Conservation (phyloP, 2,329 filamentous ascomycete genomes). For the Penicillium crustosum region DNA sequence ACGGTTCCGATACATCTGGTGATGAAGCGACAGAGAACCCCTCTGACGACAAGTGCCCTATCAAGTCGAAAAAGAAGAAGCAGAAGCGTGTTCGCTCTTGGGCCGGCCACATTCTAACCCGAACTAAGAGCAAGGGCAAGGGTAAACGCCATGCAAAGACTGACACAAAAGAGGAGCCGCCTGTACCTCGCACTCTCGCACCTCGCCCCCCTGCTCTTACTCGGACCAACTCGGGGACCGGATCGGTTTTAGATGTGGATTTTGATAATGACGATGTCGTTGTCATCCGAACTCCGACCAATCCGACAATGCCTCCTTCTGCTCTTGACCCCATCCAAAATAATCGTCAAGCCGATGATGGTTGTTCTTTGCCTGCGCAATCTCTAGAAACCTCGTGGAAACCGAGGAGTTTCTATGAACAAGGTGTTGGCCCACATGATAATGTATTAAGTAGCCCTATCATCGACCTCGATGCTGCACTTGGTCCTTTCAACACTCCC, state of each 20-base stretch:
- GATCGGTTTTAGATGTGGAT: slow-evolving; percentile 46
- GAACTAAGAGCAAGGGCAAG: slow-evolving; percentile 43
- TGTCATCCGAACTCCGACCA: slow-evolving; percentile 47
- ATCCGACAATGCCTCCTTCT: slow-evolving; percentile 34
- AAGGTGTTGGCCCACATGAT: slow-evolving; percentile 47
- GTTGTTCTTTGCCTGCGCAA: slow-evolving; percentile 12
- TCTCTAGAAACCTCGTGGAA: slow-evolving; percentile 44
- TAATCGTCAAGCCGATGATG: slow-evolving; percentile 17
- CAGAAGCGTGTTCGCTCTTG: slow-evolving; percentile 73
- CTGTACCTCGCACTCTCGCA: slow-evolving; percentile 29
- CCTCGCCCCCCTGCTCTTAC: slow-evolving; percentile 47
- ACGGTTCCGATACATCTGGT: slow-evolving; percentile 33
- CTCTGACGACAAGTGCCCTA: slow-evolving; percentile 35
- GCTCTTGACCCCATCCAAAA: slow-evolving; percentile 20
- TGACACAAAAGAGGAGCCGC: slow-evolving; percentile 27
- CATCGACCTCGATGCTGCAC: slow-evolving; percentile 90
- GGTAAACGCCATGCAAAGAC: slow-evolving; percentile 48
- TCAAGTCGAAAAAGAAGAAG: slow-evolving; percentile 51
- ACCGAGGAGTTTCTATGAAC: slow-evolving; percentile 46
- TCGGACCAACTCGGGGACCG: slow-evolving; percentile 44
- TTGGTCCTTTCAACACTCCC: slow-evolving; percentile 84
- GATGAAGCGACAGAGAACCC: slow-evolving; percentile 23
- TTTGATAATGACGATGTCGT: slow-evolving; percentile 53
- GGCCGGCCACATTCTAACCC: slow-evolving; percentile 53
- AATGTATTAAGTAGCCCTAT: slow-evolving; percentile 70